Conservation (phyloP, 2,329 filamentous ascomycete genomes). For the Colletotrichum salicis region DNA sequence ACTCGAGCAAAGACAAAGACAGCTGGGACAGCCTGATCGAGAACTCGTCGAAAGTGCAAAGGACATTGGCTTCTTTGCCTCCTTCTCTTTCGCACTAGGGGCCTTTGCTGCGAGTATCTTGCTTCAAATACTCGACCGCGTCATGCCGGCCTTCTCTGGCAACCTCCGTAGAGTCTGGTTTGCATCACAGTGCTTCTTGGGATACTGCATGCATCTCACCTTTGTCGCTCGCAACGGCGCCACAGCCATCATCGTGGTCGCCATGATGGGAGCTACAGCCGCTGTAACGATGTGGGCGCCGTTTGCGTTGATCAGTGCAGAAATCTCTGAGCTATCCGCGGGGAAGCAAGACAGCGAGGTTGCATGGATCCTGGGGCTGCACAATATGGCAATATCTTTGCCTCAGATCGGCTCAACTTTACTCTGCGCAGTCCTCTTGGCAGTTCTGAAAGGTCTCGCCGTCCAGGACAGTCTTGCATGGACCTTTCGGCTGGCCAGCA, state of each 20-base stretch:
- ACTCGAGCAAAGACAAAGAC: neutral
- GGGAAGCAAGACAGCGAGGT: neutral
- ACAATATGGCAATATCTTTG: neutral
- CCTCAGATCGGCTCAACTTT: too few relatives aligned
- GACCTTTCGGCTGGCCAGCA: too few relatives aligned
- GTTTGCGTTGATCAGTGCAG: neutral
- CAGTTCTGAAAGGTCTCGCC: too few relatives aligned
- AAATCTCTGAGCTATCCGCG: neutral
- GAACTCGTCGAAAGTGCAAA: neutral
- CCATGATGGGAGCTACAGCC: neutral
- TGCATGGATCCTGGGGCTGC: neutral
- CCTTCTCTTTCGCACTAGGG: neutral
- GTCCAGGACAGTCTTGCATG: too few relatives aligned
- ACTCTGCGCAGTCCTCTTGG: too few relatives aligned
- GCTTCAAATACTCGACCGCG: neutral
- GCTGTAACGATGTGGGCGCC: slow-evolving; percentile 3
- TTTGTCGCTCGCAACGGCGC: neutral
- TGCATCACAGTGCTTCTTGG: neutral
- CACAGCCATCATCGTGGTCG: neutral
- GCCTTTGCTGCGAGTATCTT: neutral
- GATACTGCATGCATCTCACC: neutral
- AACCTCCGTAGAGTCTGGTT: neutral
- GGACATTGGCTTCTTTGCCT: neutral
- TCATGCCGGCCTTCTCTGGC: neutral
- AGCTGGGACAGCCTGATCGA: neutral